phyloP scores from a whole-genome alignment of 305 asterid species.

The Rubia occidens region DNA sequence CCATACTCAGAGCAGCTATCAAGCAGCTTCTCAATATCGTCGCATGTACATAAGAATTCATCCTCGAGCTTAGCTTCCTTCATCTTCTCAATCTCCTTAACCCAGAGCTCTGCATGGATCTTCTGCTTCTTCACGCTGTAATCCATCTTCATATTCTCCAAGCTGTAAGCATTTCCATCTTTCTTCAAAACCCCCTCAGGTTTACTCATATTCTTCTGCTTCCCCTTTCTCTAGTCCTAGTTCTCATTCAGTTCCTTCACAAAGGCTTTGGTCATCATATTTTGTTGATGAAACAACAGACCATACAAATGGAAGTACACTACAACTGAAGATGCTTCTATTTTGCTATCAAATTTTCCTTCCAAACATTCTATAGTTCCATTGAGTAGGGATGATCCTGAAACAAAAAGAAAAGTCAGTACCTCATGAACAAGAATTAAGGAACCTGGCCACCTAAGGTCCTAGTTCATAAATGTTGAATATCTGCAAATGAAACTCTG shows the following conservation, averaged over 20 bases:
- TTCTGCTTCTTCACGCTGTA: slow-evolving; percentile 77
- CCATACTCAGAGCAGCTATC: slow-evolving; percentile 47
- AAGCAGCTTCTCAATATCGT: slow-evolving; percentile 71
- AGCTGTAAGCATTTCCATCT: slow-evolving; percentile 34
- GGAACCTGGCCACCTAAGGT: no score
- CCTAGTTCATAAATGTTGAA: no score
- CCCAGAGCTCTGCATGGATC: slow-evolving; percentile 79
- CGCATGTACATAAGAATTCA: slow-evolving; percentile 30
- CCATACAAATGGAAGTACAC: slow-evolving; percentile 98
- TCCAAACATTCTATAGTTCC: slow-evolving; percentile 41
- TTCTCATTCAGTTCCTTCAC: slow-evolving; percentile 91
- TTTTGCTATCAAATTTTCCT: slow-evolving; percentile 89
- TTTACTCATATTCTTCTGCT: slow-evolving; percentile 16
- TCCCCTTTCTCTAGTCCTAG: slow-evolving; percentile 87
- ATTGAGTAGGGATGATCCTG: slow-evolving; percentile 53
- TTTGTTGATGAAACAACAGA: slow-evolving; percentile 95
- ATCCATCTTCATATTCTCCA: slow-evolving; percentile 74
- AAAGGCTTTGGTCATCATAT: slow-evolving; percentile 84
- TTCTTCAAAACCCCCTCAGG: slow-evolving; percentile 24
- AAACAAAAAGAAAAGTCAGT: slow-evolving; percentile 8
- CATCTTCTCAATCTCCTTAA: slow-evolving; percentile 79
- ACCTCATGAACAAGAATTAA: neutral
- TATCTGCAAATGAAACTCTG: no score
- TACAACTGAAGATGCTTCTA: slow-evolving; percentile 92
- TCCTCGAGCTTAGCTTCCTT: slow-evolving; percentile 76